Percentiles rank a stretch among this genome's conserved stretches.
Conservation (phyloP, 208 protist genomes). For the Trichomonas tenax region DNA sequence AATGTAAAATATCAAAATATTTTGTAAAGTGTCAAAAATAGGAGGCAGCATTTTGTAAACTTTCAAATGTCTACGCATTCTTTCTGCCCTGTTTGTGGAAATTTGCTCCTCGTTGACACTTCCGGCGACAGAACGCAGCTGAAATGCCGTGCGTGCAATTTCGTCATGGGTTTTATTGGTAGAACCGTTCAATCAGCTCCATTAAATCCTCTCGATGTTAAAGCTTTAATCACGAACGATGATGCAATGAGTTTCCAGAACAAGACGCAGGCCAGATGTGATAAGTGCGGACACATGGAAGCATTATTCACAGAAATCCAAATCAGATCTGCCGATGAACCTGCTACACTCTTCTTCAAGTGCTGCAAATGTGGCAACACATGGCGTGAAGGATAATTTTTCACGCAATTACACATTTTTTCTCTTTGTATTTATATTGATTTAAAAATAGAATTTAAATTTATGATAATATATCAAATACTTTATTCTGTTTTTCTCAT, state of each 20-base stretch:
- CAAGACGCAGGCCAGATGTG: background rate
- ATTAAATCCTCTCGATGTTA: background rate
- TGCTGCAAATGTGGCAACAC: background rate
- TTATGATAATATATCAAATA: background rate
- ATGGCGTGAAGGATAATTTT: conserved; percentile 14
- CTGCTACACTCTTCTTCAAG: background rate
- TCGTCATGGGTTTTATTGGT: background rate
- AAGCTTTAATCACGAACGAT: background rate
- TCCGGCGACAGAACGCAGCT: background rate
- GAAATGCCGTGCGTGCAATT: background rate
- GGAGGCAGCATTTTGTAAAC: background rate
- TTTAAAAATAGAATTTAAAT: too few species aligned
- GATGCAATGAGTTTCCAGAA: background rate
- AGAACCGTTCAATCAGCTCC: background rate
- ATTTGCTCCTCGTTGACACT: background rate
- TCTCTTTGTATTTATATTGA: too few species aligned
- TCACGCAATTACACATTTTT: background rate
- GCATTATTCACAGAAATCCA: conserved; percentile 11
- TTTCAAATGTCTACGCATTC: background rate
- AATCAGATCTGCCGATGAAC: conserved; percentile 21
- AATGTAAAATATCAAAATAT: too few species aligned
- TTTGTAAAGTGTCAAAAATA: too few species aligned
- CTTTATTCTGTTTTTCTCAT: background rate
- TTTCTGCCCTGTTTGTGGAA: conserved; percentile 3
- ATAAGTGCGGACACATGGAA: conserved; percentile 7